Evolutionary conservation across 1,139 yeast species (phyloP), one percentile per base, ranked within the genome.

Genomic region (Protomyces inouyei): DNA sequence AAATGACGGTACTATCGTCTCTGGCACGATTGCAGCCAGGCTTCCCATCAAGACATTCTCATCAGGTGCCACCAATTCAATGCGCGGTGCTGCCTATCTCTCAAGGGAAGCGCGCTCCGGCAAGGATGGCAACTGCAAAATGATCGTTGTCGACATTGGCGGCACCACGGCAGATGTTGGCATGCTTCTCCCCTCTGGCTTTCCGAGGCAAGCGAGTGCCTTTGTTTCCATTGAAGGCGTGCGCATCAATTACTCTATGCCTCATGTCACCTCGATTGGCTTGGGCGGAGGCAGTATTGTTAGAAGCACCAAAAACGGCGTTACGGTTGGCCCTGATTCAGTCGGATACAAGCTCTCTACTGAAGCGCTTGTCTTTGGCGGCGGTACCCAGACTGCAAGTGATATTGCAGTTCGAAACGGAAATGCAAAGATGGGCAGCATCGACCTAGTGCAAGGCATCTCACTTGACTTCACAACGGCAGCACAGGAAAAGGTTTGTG

Each of bases 141-240:
- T 74, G 3, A 72, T 78, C 57, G 80, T 78, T 16, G 76, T 78
- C 52, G 81, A 79, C 68, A 75, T 78, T 52, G 81, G 81, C 21
- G 82, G 81, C 4, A 78, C 82, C 12, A 79, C 81, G 3, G 71
- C 80, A n/a, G 81, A 78, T 68, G 79, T 78, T 23, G 81, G 82
- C 2, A 68, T 78, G 57, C 68, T 78, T 32, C 69, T 77, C 3
- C 73, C 78, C 3, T 69, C 75, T 28, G 81, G 81, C 0, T 78
- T 76, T 67, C 81, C 81, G 1, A 68, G 80, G 56, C 78, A 77
- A 64, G 71, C 77, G 0, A 73, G 80, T 0, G 75, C 80, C 4
- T 75, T 73, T 66, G 76, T 78, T 2, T 68, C 68, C 10, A 74
- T 79, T 43, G 81, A 80, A 2, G 81, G 81, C 21, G 81, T 79